These are phyloP conservation scores for Fusarium nematophilum DNA, from an alignment of 2,329 filamentous ascomycete species.

Conservation along the genomic window DNA sequence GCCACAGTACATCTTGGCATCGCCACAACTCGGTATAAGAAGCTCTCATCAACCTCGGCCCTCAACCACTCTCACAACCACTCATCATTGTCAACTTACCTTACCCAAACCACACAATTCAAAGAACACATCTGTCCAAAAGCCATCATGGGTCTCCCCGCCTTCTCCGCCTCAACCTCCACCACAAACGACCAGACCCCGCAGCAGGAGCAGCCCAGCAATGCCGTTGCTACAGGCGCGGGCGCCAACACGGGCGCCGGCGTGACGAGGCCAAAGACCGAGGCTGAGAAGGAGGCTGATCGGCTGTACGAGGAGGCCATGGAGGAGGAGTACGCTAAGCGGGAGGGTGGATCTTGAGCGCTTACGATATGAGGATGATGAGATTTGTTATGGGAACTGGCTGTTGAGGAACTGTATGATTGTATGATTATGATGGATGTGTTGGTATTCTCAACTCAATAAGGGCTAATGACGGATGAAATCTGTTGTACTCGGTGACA, in stretches of 20 bases:
- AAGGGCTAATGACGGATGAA: too few relatives aligned
- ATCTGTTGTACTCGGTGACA: too few relatives aligned
- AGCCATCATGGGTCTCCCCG: slow-evolving; percentile 46
- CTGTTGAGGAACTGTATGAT: too few relatives aligned
- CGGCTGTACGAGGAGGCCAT: slow-evolving; percentile 63
- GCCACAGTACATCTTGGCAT: slow-evolving; percentile 35
- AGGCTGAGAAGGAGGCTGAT: slow-evolving; percentile 62
- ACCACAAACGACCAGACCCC: slow-evolving; percentile 16
- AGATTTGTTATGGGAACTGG: too few relatives aligned
- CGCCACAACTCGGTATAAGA: slow-evolving; percentile 42
- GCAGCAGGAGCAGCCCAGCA: slow-evolving; percentile 16
- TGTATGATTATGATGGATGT: neutral
- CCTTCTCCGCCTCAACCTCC: slow-evolving; percentile 27
- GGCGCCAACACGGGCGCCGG: slow-evolving; percentile 63
- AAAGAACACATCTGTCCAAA: neutral
- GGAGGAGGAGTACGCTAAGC: slow-evolving; percentile 67
- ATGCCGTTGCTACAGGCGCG: slow-evolving; percentile 51
- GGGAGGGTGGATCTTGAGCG: slow-evolving; percentile 63
- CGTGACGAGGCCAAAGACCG: slow-evolving; percentile 59
- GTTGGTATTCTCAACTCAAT: too few relatives aligned
- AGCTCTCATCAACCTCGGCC: neutral
- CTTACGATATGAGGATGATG: too few relatives aligned
- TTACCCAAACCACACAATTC: neutral
- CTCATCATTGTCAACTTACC: neutral
- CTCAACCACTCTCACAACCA: neutral